Percentiles rank a stretch among this genome's conserved stretches.
Evolutionary conservation across 768 basidiomycete species (phyloP).

Genomic region (Lactarius indigo): DNA sequence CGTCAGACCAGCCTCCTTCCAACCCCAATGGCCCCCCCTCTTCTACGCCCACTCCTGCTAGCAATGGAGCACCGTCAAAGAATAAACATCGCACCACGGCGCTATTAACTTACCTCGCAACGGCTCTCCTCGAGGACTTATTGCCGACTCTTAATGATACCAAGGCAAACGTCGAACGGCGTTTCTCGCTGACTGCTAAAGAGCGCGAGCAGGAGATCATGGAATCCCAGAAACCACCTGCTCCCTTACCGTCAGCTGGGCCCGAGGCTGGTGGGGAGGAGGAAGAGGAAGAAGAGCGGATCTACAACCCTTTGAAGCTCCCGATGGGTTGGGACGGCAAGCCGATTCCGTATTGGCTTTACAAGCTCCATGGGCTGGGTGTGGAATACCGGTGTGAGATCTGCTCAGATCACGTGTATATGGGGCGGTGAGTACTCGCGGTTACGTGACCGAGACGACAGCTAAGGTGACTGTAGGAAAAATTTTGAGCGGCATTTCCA

Average conservation of each 20-base stretch:
- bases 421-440: conserved; percentile 70
- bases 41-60: conserved; percentile 33
- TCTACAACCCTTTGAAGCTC: conserved; percentile 96
- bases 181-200: conserved; percentile 94
- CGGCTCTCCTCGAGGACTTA: conserved; percentile 63
- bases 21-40: conserved; percentile 58
- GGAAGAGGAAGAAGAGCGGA: conserved; percentile 92
- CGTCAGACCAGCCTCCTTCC: conserved; percentile 41
- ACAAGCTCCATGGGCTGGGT: conserved; percentile 97
- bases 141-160: conserved; percentile 76
- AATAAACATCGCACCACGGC: conserved; percentile 63
- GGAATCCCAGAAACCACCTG: conserved; percentile 58
- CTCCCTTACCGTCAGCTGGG: conserved; percentile 44
- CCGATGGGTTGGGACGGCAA: conserved; percentile 99
- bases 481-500: conserved; percentile 97
- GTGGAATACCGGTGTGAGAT: conserved; percentile 98
- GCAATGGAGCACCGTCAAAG: conserved; percentile 31
- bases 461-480: conserved; percentile 53
- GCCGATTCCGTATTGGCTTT: conserved; percentile 98
- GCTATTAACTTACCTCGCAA: conserved; percentile 64
- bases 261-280: conserved; percentile 58
- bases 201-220: conserved; percentile 93
- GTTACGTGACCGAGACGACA: not conserved
- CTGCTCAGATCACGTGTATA: conserved; percentile 94
- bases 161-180: conserved; percentile 92